Conservation (phyloP, 345 rosid species). For the Limnanthes douglasii region DNA sequence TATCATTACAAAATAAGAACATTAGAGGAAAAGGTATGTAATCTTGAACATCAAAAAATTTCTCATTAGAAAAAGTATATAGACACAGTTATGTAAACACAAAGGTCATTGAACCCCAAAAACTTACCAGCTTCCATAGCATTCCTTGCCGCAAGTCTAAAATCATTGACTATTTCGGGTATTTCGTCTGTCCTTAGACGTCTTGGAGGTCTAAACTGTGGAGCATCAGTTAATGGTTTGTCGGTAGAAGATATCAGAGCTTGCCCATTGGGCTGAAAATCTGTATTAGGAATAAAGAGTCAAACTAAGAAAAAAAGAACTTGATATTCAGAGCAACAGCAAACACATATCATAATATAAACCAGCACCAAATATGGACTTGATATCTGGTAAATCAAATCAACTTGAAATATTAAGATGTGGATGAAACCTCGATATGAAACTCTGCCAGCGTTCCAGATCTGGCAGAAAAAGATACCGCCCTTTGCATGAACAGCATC, state of each 20-base stretch:
- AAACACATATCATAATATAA: too few relatives aligned
- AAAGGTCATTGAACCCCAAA: too few relatives aligned
- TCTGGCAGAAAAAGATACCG: slow-evolving; percentile 40
- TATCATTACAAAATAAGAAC: too few relatives aligned
- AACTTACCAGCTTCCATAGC: slow-evolving; percentile 70
- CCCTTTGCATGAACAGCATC: slow-evolving; percentile 59
- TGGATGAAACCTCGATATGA: slow-evolving; percentile 19
- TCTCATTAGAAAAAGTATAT: too few relatives aligned
- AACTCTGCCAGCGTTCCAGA: slow-evolving; percentile 43
- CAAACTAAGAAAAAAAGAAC: not conserved
- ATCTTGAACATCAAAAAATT: too few relatives aligned
- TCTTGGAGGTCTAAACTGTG: slow-evolving; percentile 35
- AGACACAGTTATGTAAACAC: too few relatives aligned
- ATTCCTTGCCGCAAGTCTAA: slow-evolving; percentile 60
- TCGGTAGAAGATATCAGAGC: slow-evolving; percentile 47
- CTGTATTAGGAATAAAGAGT: slow-evolving; percentile 9
- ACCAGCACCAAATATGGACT: too few relatives aligned
- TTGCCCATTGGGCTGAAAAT: slow-evolving; percentile 47
- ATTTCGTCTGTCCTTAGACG: slow-evolving; percentile 47
- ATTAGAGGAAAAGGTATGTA: too few relatives aligned
- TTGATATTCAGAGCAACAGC: too few relatives aligned
- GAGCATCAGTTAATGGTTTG: slow-evolving; percentile 28
- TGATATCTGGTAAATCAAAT: too few relatives aligned
- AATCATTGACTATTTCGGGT: slow-evolving; percentile 48
- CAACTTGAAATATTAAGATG: not conserved